A percentile compares a stretch with the other conserved stretches of the same genome.
Conservation (phyloP, 148 eudicot genomes). For the Cornus controversa region DNA sequence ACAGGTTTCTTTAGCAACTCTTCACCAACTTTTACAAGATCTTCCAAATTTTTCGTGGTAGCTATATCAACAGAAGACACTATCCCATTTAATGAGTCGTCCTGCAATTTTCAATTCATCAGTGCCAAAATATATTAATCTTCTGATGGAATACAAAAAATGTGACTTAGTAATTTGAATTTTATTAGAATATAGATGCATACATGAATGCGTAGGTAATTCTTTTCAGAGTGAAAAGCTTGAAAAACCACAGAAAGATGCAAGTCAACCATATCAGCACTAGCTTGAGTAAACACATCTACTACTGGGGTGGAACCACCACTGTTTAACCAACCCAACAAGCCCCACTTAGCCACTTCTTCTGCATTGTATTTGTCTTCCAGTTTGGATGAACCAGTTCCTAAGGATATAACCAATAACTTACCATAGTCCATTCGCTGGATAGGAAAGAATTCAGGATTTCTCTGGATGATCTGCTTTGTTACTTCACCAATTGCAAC, state of each 20-base stretch:
- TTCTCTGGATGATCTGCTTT: conserved; percentile 2
- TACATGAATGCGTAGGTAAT: conserved; percentile 33
- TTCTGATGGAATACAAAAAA: too few relatives aligned
- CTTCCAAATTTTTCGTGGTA: conserved; percentile 26
- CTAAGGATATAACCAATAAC: conserved; percentile 24
- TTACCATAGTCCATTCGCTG: conserved; percentile 18
- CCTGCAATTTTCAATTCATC: conserved; percentile 2
- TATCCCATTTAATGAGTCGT: conserved; percentile 18
- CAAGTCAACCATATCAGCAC: conserved; percentile 4
- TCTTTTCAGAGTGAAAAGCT: conserved; percentile 12
- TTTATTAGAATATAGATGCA: too few relatives aligned
- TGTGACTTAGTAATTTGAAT: too few relatives aligned
- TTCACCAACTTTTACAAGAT: conserved; percentile 31
- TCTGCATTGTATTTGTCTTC: conserved; percentile 24
- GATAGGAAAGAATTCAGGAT: conserved; percentile 9
- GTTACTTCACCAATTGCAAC: conserved; percentile 24
- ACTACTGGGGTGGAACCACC: conserved; percentile 14
- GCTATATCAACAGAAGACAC: conserved; percentile 26
- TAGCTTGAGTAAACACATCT: conserved; percentile 23
- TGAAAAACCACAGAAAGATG: conserved; percentile 13
- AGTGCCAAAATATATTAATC: background rate
- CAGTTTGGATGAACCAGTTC: conserved; percentile 17
- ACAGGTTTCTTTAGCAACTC: conserved; percentile 31
- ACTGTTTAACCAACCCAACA: background rate
- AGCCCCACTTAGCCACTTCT: conserved; percentile 25